Base-by-base conservation (phyloP, 306 rosid species). In the Inga leiocalycina region DNA sequence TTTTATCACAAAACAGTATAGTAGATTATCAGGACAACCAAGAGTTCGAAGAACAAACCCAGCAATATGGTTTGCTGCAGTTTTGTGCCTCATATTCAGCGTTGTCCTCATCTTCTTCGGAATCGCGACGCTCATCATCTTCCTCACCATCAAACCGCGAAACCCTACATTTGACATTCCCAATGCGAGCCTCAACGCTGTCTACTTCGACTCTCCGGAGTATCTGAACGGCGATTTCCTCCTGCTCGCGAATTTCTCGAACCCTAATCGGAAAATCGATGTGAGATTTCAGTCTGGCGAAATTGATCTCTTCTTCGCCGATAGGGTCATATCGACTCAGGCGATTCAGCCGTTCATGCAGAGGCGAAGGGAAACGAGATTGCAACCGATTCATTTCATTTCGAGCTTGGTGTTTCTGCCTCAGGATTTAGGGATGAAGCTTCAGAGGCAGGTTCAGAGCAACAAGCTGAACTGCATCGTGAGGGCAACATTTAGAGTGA, bases 351-450 rank as follows among this genome's bases (percentile, higher is more conserved):
- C 93, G 39, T 97, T 97, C 80, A 84, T 86, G 54, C 95, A 89
- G 80, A 88, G 86, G 44, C 84, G 91, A 72, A 79, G 85, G 57
- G 89, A 97, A 82, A 90, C 74, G 9, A 89, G 97, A 69, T 67
- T 94, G 79, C 91, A 88, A 84, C 2, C 93, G 37, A 83, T 97
- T 85, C 92, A 85, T 74, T 81, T 92, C 52, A 83, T 92, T 79
- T 96, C 99, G 1, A 97, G 87, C 80, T 89, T 96, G 85, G 94
- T 96, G 65, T 94, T 89, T 77, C 77, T 97, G 91, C 98, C 99
- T 9, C 90, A 86, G 54, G 97, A 89, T 84, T 86, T 88, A 4
- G 93, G 97, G 54, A 83, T 88, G 77, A 91, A 85, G 49, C 94
- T 97, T 74, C 90, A 89, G 71, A 88, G 74, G 24, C 97, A 97